These are phyloP conservation scores for Abrus precatorius DNA, from an alignment of 306 rosid species.

Conservation along the genomic window DNA sequence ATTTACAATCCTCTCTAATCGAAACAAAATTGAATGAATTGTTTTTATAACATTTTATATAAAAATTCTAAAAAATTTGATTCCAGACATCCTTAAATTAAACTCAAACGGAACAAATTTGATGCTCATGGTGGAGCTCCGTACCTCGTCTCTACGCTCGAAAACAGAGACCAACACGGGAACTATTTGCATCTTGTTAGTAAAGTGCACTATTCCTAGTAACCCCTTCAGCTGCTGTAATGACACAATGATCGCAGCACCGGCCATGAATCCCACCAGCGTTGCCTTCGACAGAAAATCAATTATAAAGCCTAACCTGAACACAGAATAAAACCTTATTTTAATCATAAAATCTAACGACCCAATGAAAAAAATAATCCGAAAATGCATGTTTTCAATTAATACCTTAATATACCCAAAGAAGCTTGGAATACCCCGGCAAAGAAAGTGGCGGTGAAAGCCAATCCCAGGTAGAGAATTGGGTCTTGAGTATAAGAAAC, in stretches of 20 bases:
- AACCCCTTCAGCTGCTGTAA: constrained; percentile 91
- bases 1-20: not conserved
- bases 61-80: not conserved
- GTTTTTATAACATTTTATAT: not conserved
- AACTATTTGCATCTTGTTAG: constrained; percentile 81
- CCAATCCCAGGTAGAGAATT: constrained; percentile 76
- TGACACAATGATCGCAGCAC: constrained; percentile 93
- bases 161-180: constrained; percentile 79
- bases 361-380: not conserved
- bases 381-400: not conserved
- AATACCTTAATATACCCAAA: constrained; percentile 83
- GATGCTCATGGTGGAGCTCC: not conserved
- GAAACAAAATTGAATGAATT: not conserved
- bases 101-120: not conserved
- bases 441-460: constrained; percentile 90
- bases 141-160: constrained; percentile 69
- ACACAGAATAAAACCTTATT: not conserved
- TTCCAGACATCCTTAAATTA: constrained; percentile 3
- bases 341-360: constrained; percentile 1
- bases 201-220: constrained; percentile 88
- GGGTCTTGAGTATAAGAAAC: constrained; percentile 70
- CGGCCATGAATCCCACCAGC: constrained; percentile 90
- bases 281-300: constrained; percentile 97
- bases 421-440: constrained; percentile 94
- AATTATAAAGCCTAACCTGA: constrained; percentile 87